Conservation (phyloP, 345 rosid genomes). For the Euphorbia lathyris region DNA sequence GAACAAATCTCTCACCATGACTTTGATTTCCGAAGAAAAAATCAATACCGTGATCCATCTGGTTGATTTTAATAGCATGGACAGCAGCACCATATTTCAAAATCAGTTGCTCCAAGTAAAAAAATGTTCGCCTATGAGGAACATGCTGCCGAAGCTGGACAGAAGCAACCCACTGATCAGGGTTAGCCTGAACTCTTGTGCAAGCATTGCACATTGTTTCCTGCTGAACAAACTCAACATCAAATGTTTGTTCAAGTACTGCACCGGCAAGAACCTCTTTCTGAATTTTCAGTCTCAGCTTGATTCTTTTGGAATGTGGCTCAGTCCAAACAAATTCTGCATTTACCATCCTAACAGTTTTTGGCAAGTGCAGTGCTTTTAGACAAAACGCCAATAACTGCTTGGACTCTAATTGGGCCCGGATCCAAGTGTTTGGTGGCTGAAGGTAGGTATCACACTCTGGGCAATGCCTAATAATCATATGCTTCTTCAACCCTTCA, state of each 20-base stretch:
- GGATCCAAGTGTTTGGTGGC: slow-evolving; percentile 42
- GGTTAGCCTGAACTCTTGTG: slow-evolving; percentile 47
- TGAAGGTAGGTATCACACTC: slow-evolving; percentile 22
- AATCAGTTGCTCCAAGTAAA: no score
- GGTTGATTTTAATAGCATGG: slow-evolving; percentile 48
- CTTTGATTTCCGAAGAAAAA: slow-evolving; percentile 58
- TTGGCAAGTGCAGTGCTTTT: slow-evolving; percentile 29
- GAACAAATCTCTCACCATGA: slow-evolving; percentile 46
- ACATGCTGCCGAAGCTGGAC: slow-evolving; percentile 16
- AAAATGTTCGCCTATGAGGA: no score
- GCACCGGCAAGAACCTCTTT: slow-evolving; percentile 35
- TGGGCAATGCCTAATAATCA: not conserved
- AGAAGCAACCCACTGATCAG: slow-evolving; percentile 60
- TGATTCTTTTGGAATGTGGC: not conserved
- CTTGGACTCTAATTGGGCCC: slow-evolving; percentile 48
- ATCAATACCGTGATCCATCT: slow-evolving; percentile 57
- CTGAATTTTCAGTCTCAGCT: slow-evolving; percentile 4
- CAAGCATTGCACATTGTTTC: slow-evolving; percentile 33
- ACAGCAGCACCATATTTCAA: slow-evolving; percentile 38
- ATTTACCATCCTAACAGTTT: slow-evolving; percentile 32
- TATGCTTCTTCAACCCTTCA: not conserved
- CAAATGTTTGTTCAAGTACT: slow-evolving; percentile 29
- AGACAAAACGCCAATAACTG: slow-evolving; percentile 45
- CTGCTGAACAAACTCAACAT: slow-evolving; percentile 26
- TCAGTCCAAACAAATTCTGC: slow-evolving; percentile 31